These are phyloP conservation scores for Heimioporus sp. DNA, from an alignment of 768 basidiomycete genomes.

Conservation along the genomic window DNA sequence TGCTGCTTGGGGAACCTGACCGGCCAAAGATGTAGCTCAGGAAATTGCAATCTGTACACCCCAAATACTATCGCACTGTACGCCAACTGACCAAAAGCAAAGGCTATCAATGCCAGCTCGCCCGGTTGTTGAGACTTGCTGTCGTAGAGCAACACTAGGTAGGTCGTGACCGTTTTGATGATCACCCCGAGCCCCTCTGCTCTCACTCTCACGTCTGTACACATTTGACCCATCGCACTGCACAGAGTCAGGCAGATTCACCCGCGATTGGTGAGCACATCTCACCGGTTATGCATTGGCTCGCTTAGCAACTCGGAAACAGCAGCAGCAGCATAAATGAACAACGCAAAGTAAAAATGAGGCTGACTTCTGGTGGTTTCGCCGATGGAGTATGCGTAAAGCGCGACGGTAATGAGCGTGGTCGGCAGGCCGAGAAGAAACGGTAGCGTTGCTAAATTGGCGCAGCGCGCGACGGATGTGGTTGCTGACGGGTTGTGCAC, in stretches of 20 bases:
- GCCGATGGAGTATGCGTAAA: conserved; percentile 58
- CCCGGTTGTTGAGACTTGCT: conserved; percentile 30
- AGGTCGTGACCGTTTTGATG: conserved; percentile 68
- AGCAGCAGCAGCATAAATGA: conserved; percentile 72
- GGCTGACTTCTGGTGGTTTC: conserved; percentile 57
- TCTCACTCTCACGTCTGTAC: conserved; percentile 69
- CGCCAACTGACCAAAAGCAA: conserved; percentile 79
- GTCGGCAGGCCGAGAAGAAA: conserved; percentile 66
- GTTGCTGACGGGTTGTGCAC: background rate
- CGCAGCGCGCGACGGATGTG: conserved; percentile 17
- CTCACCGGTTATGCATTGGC: conserved; percentile 75
- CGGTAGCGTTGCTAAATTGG: conserved; percentile 63
- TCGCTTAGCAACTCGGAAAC: conserved; percentile 78
- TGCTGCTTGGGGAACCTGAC: conserved; percentile 21
- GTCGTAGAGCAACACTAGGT: conserved; percentile 60
- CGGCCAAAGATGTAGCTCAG: conserved; percentile 34
- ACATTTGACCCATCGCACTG: conserved; percentile 67
- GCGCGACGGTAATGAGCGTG: conserved; percentile 45
- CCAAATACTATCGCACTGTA: conserved; percentile 62
- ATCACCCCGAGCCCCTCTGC: conserved; percentile 87
- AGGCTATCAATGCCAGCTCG: conserved; percentile 69
- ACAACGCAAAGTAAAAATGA: conserved; percentile 59
- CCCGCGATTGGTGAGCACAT: conserved; percentile 1
- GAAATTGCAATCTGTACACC: conserved; percentile 51
- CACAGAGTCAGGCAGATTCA: conserved; percentile 19